Percentiles rank a stretch among this genome's conserved stretches.
phyloP scores from a whole-genome alignment of 345 rosid species.

The Excoecaria cochinchinensis region DNA sequence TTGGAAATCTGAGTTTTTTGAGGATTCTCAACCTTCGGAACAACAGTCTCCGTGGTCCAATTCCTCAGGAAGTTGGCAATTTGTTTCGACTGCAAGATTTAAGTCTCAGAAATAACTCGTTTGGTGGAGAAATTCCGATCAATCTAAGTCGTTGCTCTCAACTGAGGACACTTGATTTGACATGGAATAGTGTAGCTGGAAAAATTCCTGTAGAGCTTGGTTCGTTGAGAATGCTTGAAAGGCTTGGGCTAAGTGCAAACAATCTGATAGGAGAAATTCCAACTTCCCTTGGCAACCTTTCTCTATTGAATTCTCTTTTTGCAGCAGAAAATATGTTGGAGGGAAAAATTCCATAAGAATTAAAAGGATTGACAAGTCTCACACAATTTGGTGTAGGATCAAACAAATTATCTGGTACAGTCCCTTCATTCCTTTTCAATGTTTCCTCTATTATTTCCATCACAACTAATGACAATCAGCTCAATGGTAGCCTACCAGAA shows the following conservation, averaged over 20 bases:
- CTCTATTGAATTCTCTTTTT: no score
- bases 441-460: constrained; percentile 4
- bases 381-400: background rate
- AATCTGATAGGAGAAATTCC: no score
- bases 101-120: background rate
- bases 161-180: no score
- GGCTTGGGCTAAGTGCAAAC: no score
- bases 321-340: no score
- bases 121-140: background rate
- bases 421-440: constrained; percentile 25
- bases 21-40: background rate
- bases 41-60: background rate
- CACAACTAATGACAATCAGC: background rate
- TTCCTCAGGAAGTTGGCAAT: constrained; percentile 12
- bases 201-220: no score
- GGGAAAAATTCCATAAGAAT: background rate
- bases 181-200: no score
- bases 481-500: constrained; percentile 9
- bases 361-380: constrained; percentile 2
- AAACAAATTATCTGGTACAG: constrained; percentile 13
- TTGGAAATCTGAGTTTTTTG: constrained; percentile 8
- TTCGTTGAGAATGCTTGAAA: no score
- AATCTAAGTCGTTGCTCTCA: no score
- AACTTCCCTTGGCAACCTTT: no score
- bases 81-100: constrained; percentile 8